Evolutionary conservation across 371 early-diverging fungal species (phyloP).

Genomic region (Nematocida displodere): DNA sequence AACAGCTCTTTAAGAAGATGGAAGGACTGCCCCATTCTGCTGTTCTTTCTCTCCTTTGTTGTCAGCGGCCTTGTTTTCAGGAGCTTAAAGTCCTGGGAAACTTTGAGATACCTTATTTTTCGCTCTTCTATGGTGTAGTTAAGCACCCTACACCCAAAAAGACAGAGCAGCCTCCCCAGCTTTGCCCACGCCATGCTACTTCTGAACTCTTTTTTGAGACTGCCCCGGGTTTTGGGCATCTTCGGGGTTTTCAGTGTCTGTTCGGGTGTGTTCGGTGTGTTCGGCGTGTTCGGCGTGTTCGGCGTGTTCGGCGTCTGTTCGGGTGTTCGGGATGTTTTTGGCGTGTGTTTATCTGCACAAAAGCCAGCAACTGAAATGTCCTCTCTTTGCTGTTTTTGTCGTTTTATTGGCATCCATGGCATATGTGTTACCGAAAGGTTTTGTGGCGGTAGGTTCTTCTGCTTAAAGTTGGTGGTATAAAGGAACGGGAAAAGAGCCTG

Average conservation of each 20-base stretch:
- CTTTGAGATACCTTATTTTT: conserved; percentile 86
- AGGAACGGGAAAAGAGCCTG: too few species aligned
- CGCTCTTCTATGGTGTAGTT: conserved; percentile 86
- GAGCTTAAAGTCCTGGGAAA: conserved; percentile 95
- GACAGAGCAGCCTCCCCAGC: conserved; percentile 86
- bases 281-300: background rate
- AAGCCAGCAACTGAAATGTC: too few species aligned
- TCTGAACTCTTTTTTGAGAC: conserved; percentile 92
- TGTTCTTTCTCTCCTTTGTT: conserved; percentile 97
- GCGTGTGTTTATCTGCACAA: background rate
- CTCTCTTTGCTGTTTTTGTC: too few species aligned
- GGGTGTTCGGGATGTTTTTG: background rate
- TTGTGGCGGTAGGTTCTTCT: too few species aligned
- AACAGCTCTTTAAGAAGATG: conserved; percentile 85
- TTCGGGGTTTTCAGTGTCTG: conserved; percentile 7
- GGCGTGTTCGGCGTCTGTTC: background rate
- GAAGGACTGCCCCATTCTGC: conserved; percentile 93
- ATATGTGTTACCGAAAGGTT: too few species aligned
- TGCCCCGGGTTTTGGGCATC: conserved; percentile 69
- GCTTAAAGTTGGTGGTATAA: too few species aligned
- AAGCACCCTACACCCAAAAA: conserved; percentile 96
- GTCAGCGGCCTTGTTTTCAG: conserved; percentile 91
- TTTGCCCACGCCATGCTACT: conserved; percentile 95
- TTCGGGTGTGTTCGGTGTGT: background rate
- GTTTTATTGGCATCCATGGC: too few species aligned